Percentiles rank a stretch among this genome's conserved stretches.
Conservation (phyloP, 371 early-diverging fungal species). For the Rhizomucor pusillus region DNA sequence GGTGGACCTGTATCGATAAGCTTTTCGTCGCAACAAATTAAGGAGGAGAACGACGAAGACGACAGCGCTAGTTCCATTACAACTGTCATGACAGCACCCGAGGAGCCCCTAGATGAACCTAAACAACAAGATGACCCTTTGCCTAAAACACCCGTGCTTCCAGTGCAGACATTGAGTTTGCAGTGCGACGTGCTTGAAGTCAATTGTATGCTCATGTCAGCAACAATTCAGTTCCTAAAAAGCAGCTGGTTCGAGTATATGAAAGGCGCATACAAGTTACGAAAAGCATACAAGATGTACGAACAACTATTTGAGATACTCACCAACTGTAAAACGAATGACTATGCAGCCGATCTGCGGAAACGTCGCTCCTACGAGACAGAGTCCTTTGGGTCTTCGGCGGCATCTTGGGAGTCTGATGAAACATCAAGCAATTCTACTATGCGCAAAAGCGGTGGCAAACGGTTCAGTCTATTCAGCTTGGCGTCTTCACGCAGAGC, state of each 20-base stretch:
- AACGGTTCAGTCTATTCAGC: slow-evolving; percentile 25
- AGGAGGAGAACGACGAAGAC: background rate
- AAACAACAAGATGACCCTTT: no score
- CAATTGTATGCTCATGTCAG: slow-evolving; percentile 47
- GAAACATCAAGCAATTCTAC: background rate
- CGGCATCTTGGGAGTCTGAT: background rate
- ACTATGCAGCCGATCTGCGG: slow-evolving; percentile 29
- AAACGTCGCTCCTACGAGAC: slow-evolving; percentile 13
- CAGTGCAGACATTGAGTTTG: slow-evolving; percentile 5
- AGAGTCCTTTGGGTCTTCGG: background rate
- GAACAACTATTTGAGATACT: slow-evolving; percentile 44
- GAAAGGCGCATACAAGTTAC: slow-evolving; percentile 44
- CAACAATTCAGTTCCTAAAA: slow-evolving; percentile 45
- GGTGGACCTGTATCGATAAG: background rate
- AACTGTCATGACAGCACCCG: slow-evolving; percentile 9
- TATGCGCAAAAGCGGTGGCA: background rate
- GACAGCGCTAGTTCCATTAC: background rate
- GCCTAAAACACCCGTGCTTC: background rate
- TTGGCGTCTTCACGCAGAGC: slow-evolving; percentile 14
- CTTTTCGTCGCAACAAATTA: background rate
- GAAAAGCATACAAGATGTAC: slow-evolving; percentile 47
- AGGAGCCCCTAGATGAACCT: background rate
- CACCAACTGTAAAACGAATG: slow-evolving; percentile 38
- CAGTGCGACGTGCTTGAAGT: slow-evolving; percentile 41
- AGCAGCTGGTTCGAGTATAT: slow-evolving; percentile 50